These are phyloP conservation scores for Spathaspora passalidarum DNA, from an alignment of 805 yeast genomes.

Conservation along the genomic window DNA sequence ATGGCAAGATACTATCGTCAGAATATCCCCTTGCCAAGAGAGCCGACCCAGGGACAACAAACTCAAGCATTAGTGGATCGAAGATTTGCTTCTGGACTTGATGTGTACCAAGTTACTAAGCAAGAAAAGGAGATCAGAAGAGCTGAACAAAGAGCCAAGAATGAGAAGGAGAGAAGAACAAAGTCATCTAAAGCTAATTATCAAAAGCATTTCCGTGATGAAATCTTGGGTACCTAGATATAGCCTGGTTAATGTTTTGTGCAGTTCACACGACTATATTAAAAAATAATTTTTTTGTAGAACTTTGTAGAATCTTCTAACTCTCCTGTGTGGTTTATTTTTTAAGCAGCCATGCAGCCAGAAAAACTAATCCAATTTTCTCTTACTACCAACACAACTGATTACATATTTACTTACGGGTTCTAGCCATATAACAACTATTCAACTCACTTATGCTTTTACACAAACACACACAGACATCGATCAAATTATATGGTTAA, in stretches of 20 bases:
- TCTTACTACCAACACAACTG: no score
- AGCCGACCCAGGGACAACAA: conserved; percentile 58
- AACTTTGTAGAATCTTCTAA: no score
- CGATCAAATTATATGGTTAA: conserved; percentile 12
- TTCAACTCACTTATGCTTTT: background rate
- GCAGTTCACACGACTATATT: no score
- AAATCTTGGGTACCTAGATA: conserved; percentile 16
- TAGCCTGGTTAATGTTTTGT: background rate
- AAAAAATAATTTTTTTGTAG: no score
- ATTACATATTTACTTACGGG: no score
- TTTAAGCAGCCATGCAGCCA: no score
- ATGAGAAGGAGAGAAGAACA: conserved; percentile 21
- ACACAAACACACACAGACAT: background rate
- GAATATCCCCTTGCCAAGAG: conserved; percentile 29
- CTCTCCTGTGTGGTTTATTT: no score
- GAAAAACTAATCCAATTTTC: no score
- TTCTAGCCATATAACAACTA: no score
- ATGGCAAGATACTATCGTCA: conserved; percentile 71
- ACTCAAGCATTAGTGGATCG: conserved; percentile 78
- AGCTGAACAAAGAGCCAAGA: conserved; percentile 21
- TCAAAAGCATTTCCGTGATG: conserved; percentile 39
- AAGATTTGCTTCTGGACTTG: conserved; percentile 39
- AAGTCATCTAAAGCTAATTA: conserved; percentile 27
- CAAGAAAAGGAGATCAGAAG: conserved; percentile 31
- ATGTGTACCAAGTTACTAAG: conserved; percentile 22